Conservation (phyloP, 768 basidiomycete genomes). For the Artomyces pyxidatus region DNA sequence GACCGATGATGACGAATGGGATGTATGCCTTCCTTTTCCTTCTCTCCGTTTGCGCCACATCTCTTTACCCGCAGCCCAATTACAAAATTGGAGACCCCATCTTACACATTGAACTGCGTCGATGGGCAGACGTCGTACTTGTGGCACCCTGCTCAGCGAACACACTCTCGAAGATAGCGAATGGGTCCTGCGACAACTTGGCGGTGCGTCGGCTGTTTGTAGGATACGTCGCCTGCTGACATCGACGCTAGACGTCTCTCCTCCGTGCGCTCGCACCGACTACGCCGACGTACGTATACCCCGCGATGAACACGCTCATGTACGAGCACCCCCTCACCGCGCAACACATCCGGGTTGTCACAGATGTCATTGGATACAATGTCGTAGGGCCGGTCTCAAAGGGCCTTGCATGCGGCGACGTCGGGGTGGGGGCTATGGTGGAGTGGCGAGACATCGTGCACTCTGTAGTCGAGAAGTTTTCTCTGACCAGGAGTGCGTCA, state of each 20-base stretch:
- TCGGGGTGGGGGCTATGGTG: constrained; percentile 94
- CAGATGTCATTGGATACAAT: constrained; percentile 69
- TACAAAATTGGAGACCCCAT: constrained; percentile 86
- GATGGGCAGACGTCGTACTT: constrained; percentile 94
- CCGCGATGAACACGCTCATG: constrained; percentile 99
- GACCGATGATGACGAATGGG: constrained; percentile 92
- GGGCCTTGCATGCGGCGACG: constrained; percentile 82
- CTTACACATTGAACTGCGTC: constrained; percentile 87
- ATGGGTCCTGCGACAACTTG: constrained; percentile 86
- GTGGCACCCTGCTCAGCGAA: constrained; percentile 97
- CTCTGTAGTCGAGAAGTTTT: constrained; percentile 54
- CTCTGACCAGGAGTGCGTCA: constrained; percentile 6
- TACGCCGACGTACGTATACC: constrained; percentile 86
- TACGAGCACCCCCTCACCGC: constrained; percentile 89
- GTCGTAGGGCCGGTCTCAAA: constrained; percentile 88
- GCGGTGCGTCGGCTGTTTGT: constrained; percentile 36
- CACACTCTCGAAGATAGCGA: constrained; percentile 87
- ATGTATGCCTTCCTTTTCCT: constrained; percentile 38
- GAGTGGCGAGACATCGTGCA: constrained; percentile 89
- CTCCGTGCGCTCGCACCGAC: constrained; percentile 76
- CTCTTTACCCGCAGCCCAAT: constrained; percentile 37
- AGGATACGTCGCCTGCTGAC: neutral
- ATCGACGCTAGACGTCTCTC: constrained; percentile 51
- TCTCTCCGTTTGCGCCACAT: neutral
- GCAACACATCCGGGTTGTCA: constrained; percentile 69